phyloP scores from a whole-genome alignment of 495 filamentous ascomycete genomes.

The Cercophora sp. region DNA sequence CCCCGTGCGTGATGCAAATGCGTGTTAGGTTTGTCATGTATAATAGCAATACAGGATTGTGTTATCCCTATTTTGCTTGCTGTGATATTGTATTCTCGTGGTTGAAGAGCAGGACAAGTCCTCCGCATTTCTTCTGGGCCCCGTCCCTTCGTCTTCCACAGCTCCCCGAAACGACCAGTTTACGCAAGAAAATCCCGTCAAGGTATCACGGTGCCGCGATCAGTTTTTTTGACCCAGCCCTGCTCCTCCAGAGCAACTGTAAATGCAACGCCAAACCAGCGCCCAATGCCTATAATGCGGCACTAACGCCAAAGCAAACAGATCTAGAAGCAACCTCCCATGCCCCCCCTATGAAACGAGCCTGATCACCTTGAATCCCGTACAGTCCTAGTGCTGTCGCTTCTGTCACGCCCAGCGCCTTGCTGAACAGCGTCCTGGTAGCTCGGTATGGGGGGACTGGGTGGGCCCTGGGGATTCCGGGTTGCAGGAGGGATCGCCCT shows the following conservation, averaged over 20 bases:
- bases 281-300: too few relatives aligned
- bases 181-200: conserved; percentile 3
- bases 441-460: conserved; percentile 57
- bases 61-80: too few relatives aligned
- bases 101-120: too few relatives aligned
- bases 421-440: conserved; percentile 61
- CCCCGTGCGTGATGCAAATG: too few relatives aligned
- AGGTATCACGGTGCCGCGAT: not conserved
- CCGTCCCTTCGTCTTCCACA: too few relatives aligned
- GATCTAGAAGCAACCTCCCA: too few relatives aligned
- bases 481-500: conserved; percentile 24
- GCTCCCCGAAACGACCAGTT: too few relatives aligned
- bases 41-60: too few relatives aligned
- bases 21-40: too few relatives aligned
- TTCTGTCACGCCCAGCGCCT: conserved; percentile 46
- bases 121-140: too few relatives aligned
- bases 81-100: too few relatives aligned
- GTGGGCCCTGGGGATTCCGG: conserved; percentile 15
- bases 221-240: not conserved
- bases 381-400: conserved; percentile 33
- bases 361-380: conserved; percentile 11
- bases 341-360: too few relatives aligned
- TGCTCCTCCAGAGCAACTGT: not conserved
- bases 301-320: conserved; percentile 1
- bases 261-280: not conserved